These are phyloP conservation scores for Decorospora gaudefroyi DNA, from an alignment of 2,329 filamentous ascomycete species.

Conservation along the genomic window DNA sequence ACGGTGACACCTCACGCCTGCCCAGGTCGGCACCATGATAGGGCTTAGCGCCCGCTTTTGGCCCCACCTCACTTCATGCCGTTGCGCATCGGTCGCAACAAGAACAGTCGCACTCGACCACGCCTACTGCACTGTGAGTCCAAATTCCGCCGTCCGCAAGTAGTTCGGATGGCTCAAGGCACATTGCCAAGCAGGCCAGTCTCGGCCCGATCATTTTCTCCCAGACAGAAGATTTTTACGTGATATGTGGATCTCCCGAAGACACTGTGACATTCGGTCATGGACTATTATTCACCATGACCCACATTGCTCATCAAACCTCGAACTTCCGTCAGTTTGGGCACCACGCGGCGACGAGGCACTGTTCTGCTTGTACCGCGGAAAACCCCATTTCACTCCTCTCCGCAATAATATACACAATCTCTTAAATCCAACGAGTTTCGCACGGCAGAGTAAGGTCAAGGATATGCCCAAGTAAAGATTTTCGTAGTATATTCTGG, in stretches of 20 bases:
- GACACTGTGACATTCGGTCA: conserved; percentile 25
- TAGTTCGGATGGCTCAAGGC: conserved; percentile 18
- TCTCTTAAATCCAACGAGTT: too few relatives aligned
- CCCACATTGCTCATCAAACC: conserved; percentile 32
- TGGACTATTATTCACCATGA: conserved; percentile 37
- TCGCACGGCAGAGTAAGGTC: too few relatives aligned
- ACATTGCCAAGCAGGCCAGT: conserved; percentile 26
- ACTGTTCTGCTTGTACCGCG: conserved; percentile 19
- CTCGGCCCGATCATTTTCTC: conserved; percentile 30
- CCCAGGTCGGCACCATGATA: too few relatives aligned
- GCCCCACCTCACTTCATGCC: conserved; percentile 10
- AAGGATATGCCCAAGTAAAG: too few relatives aligned
- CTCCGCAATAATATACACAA: conserved; percentile 34
- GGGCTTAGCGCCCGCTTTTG: conserved; percentile 8
- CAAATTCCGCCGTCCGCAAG: conserved; percentile 1
- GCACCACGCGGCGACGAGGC: conserved; percentile 11
- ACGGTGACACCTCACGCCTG: too few relatives aligned
- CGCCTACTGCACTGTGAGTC: background rate
- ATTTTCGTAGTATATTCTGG: conserved; percentile 4
- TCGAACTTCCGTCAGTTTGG: conserved; percentile 13
- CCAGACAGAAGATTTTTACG: conserved; percentile 40
- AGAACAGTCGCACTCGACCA: background rate
- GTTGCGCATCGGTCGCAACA: conserved; percentile 1
- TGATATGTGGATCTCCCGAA: conserved; percentile 36
- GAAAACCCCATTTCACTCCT: conserved; percentile 22